Percentiles rank a stretch among this genome's conserved stretches.
phyloP scores from a whole-genome alignment of 164 flowering plant species.

The Piper betle region DNA sequence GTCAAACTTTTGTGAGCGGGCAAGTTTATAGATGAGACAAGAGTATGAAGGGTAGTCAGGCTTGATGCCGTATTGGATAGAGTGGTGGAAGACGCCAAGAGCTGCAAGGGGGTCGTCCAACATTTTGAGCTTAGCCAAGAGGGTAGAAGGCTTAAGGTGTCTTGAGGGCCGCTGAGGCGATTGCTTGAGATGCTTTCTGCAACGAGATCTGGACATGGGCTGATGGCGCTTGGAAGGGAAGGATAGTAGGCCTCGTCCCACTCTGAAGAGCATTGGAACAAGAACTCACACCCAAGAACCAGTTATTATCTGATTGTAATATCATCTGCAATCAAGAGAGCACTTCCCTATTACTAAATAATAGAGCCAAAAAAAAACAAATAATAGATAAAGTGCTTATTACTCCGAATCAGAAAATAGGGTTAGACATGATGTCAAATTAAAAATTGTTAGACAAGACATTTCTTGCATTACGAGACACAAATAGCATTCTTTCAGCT shows the following conservation, averaged over 20 bases:
- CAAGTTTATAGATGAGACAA: constrained; percentile 66
- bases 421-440: too few relatives aligned
- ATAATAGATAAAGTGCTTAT: too few relatives aligned
- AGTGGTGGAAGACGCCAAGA: constrained; percentile 37
- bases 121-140: constrained; percentile 39
- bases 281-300: constrained; percentile 8
- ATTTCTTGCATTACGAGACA: too few relatives aligned
- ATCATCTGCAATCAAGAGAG: too few relatives aligned
- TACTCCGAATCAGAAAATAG: too few relatives aligned
- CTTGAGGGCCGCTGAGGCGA: background rate
- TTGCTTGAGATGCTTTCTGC: background rate
- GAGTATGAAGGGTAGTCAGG: constrained; percentile 76
- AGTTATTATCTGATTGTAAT: too few relatives aligned
- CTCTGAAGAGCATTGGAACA: constrained; percentile 8
- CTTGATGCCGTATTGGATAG: constrained; percentile 34
- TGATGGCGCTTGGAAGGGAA: background rate
- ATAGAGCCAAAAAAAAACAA: too few relatives aligned
- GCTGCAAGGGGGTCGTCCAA: constrained; percentile 36
- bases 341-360: too few relatives aligned
- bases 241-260: background rate
- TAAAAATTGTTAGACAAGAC: too few relatives aligned
- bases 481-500: too few relatives aligned
- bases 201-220: background rate
- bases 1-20: constrained; percentile 40
- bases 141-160: constrained; percentile 27